Base-by-base conservation (phyloP, 805 yeast species). In the Spathaspora passalidarum region DNA sequence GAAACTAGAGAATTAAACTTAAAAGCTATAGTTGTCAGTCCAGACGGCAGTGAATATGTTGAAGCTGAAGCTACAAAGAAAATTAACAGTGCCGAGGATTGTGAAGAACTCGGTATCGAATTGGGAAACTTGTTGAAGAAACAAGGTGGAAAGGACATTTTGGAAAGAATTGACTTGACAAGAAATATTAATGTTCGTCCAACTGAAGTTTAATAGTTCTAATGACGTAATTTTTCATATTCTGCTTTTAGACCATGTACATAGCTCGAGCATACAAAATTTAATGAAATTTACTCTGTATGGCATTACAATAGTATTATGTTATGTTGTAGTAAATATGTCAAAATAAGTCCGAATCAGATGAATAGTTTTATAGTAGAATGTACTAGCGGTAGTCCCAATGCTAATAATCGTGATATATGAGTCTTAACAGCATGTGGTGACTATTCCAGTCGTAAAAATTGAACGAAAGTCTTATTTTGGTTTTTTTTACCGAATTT, bases 121-220 rank as follows among this genome's bases (percentile, higher is more conserved):
- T 71, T 94, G 51, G 97, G 96, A 17, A 70, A 75, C 34, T 69
- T 66, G 54, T 74, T 92, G 69, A 76, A 84, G 38, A 77, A 72
- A 14, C 75, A 78, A 49, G 99, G 99, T 37, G 98, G 96, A 11
- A 88, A 85, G 63, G 71, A 69, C 45, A 92, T 92, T 42, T 75
- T 92, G 53, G 94, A 89, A 56, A 81, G 74, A 53, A 88, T 92
- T 54, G 87, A 89, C 59, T 81, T 47, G 43, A 47, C 82, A 55
- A 83, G 81, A 45, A 81, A 78, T 61, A 79, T 86, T 49, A 73
- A 75, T 54, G 65, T 65, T 49, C 62, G 65, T 14, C 73, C 73
- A 23, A 45, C 46, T 23, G 48, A 43, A 19, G 49, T 47, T 21
- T 46, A 40, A 40, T 10, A 23, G 29, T 9, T n/a, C n/a, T n/a